Conservation (phyloP, 257 asterid species). For the Salvia miltiorrhiza region DNA sequence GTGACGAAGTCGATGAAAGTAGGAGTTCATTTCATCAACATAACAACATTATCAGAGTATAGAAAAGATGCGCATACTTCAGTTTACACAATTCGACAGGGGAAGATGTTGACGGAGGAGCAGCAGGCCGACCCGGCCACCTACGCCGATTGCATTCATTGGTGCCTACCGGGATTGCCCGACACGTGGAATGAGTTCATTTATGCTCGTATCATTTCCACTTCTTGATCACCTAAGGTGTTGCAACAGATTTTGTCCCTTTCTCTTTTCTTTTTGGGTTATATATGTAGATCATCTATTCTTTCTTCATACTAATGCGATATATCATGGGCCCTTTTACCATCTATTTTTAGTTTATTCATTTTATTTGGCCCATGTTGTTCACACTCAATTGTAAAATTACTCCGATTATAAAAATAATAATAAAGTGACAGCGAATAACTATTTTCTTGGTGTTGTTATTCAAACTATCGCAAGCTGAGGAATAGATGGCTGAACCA, state of each 20-base stretch:
- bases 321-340: background rate
- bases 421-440: no score
- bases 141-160: slow-evolving; percentile 74
- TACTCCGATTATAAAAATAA: background rate
- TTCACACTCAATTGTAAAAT: slow-evolving; percentile 21
- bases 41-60: slow-evolving; percentile 55
- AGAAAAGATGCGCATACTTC: slow-evolving; percentile 84
- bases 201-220: slow-evolving; percentile 28
- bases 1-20: slow-evolving; percentile 49
- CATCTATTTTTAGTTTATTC: background rate
- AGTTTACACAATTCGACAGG: slow-evolving; percentile 67
- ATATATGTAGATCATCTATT: background rate
- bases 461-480: no score
- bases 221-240: slow-evolving; percentile 13
- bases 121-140: slow-evolving; percentile 63
- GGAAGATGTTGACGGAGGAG: slow-evolving; percentile 54
- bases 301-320: background rate
- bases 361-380: background rate
- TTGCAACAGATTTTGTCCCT: slow-evolving; percentile 5
- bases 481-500: no score
- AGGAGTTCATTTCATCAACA: slow-evolving; percentile 51
- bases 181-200: slow-evolving; percentile 75
- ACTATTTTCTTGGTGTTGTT: no score
- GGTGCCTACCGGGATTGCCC: slow-evolving; percentile 87
- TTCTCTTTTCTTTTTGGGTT: background rate